These are phyloP conservation scores for Kazachstania bromeliacearum DNA, from an alignment of 805 yeast genomes.

Conservation along the genomic window DNA sequence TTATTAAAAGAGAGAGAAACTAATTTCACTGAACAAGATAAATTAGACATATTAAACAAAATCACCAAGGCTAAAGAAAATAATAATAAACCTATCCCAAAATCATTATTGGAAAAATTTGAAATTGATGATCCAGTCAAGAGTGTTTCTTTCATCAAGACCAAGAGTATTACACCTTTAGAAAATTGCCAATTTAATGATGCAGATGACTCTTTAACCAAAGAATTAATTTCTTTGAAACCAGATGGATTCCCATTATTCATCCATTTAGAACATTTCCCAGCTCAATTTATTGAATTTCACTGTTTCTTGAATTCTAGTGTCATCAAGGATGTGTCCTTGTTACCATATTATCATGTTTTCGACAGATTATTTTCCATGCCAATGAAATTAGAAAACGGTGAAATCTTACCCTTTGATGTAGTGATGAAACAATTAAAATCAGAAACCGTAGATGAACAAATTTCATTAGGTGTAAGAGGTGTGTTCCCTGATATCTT, in stretches of 20 bases:
- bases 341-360: conserved; percentile 58
- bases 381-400: conserved; percentile 59
- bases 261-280: conserved; percentile 68
- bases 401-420: conserved; percentile 53
- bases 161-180: conserved; percentile 57
- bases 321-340: conserved; percentile 36
- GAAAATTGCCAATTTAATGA: conserved; percentile 31
- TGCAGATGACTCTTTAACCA: conserved; percentile 19
- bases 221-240: conserved; percentile 20
- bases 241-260: conserved; percentile 53
- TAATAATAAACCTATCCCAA: conserved; percentile 75
- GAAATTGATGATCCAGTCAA: conserved; percentile 65
- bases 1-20: conserved; percentile 41
- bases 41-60: conserved; percentile 39
- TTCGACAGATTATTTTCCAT: conserved; percentile 59
- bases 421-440: conserved; percentile 66
- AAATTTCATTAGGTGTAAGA: conserved; percentile 47
- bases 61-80: conserved; percentile 53
- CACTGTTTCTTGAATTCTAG: conserved; percentile 50
- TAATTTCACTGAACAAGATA: conserved; percentile 51
- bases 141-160: conserved; percentile 57
- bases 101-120: conserved; percentile 49
- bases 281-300: conserved; percentile 69
- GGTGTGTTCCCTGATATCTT: conserved; percentile 59
- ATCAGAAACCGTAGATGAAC: conserved; percentile 58